These are phyloP conservation scores for Adansonia digitata DNA, from an alignment of 345 rosid species.

Conservation along the genomic window DNA sequence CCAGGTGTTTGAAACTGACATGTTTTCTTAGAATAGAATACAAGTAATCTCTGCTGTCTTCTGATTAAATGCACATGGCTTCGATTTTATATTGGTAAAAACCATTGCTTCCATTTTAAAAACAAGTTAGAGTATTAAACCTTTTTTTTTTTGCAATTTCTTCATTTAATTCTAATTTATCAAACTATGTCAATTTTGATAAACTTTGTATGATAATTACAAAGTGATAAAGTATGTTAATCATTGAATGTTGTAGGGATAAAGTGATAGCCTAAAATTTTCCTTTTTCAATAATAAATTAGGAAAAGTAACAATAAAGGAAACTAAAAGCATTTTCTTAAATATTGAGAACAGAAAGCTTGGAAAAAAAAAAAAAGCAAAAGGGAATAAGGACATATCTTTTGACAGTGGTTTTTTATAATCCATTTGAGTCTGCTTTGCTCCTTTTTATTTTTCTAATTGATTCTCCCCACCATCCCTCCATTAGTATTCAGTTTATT, in stretches of 20 bases:
- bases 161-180: too few species aligned
- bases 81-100: neutral
- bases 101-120: too few species aligned
- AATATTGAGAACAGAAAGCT: neutral
- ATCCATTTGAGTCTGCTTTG: neutral
- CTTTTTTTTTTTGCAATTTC: too few species aligned
- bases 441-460: neutral
- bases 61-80: neutral
- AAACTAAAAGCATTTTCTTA: neutral
- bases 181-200: neutral
- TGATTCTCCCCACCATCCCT: neutral
- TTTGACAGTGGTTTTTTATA: neutral
- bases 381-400: neutral
- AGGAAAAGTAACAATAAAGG: neutral
- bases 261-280: slow-evolving; percentile 2
- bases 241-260: slow-evolving; percentile 15
- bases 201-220: neutral
- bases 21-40: neutral
- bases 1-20: too few species aligned
- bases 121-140: too few species aligned
- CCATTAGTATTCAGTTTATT: neutral
- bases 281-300: slow-evolving; percentile 5
- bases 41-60: neutral
- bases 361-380: neutral
- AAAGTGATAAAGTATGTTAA: neutral